Percentiles rank a stretch among this genome's conserved stretches.
These are phyloP conservation scores for Ophiocordyceps robertsii DNA, from an alignment of 2,329 filamentous ascomycete genomes.

Conservation along the genomic window DNA sequence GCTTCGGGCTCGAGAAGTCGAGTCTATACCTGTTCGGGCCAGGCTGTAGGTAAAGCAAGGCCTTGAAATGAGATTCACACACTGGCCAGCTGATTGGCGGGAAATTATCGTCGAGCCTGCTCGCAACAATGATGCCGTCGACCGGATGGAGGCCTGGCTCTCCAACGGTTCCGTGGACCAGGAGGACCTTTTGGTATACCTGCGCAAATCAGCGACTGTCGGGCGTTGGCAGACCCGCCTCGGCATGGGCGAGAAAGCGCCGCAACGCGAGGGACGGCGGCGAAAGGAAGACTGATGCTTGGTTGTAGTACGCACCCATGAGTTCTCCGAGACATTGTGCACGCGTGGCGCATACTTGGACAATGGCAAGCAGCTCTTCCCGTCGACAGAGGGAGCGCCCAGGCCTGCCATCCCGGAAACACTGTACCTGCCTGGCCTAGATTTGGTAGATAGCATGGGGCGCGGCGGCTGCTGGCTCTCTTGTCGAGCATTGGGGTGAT, in stretches of 20 bases:
- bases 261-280: background rate
- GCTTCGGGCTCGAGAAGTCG: constrained; percentile 75
- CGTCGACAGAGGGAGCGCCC: constrained; percentile 39
- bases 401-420: constrained; percentile 50
- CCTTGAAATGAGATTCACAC: constrained; percentile 80
- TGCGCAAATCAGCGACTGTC: constrained; percentile 20
- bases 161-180: constrained; percentile 70
- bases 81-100: constrained; percentile 80
- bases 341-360: constrained; percentile 75
- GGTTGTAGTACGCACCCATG: constrained; percentile 54
- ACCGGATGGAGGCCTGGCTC: constrained; percentile 54
- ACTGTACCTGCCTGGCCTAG: constrained; percentile 44
- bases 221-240: background rate
- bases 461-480: constrained; percentile 14
- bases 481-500: constrained; percentile 18
- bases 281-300: background rate
- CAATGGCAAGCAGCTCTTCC: constrained; percentile 44
- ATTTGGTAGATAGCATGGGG: constrained; percentile 22
- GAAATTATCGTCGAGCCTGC: constrained; percentile 73
- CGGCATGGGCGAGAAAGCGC: background rate
- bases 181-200: constrained; percentile 84
- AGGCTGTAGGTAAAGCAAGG: constrained; percentile 76
- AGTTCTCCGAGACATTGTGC: constrained; percentile 64
- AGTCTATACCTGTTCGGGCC: constrained; percentile 81
- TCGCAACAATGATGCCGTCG: constrained; percentile 69